Conservation (phyloP, 352 stramenopile genomes). For the Phytophthora podocarpi region DNA sequence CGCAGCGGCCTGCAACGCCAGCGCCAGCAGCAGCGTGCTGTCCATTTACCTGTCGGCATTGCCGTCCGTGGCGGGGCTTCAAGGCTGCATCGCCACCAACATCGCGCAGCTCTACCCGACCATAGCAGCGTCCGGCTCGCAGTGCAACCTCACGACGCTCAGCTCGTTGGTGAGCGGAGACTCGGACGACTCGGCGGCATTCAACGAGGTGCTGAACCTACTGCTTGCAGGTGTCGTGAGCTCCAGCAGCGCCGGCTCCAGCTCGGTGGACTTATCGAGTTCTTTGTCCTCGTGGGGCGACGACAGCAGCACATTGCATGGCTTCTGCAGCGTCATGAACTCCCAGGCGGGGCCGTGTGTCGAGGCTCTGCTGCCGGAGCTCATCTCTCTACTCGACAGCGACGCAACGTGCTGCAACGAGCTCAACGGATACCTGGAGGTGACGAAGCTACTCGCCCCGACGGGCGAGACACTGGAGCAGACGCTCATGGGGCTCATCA, state of each 20-base stretch:
- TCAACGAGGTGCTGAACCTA: constrained; percentile 47
- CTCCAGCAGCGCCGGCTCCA: constrained; percentile 22
- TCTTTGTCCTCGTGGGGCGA: constrained; percentile 46
- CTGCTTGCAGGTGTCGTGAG: constrained; percentile 39
- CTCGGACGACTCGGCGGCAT: constrained; percentile 37
- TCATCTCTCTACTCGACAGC: constrained; percentile 49
- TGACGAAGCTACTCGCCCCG: constrained; percentile 52
- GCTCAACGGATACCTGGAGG: constrained; percentile 52
- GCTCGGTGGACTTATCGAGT: constrained; percentile 23
- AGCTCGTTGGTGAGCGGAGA: constrained; percentile 39
- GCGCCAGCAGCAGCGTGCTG: constrained; percentile 47
- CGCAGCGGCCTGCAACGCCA: constrained; percentile 43
- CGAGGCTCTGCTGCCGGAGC: constrained; percentile 43
- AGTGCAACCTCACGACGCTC: constrained; percentile 59
- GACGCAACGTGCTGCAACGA: constrained; percentile 54
- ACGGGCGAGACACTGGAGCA: constrained; percentile 49
- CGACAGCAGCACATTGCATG: constrained; percentile 43
- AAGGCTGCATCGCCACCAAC: constrained; percentile 58
- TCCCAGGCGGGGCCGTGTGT: constrained; percentile 47
- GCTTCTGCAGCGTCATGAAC: constrained; percentile 71
- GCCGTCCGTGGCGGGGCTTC: constrained; percentile 48
- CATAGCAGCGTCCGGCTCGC: constrained; percentile 40
- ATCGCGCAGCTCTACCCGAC: constrained; percentile 43
- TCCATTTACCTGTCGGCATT: constrained; percentile 49
- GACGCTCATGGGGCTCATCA: constrained; percentile 50